Evolutionary conservation across 192 early-diverging fungal species (phyloP).

Genomic region (Diversispora epigaea): DNA sequence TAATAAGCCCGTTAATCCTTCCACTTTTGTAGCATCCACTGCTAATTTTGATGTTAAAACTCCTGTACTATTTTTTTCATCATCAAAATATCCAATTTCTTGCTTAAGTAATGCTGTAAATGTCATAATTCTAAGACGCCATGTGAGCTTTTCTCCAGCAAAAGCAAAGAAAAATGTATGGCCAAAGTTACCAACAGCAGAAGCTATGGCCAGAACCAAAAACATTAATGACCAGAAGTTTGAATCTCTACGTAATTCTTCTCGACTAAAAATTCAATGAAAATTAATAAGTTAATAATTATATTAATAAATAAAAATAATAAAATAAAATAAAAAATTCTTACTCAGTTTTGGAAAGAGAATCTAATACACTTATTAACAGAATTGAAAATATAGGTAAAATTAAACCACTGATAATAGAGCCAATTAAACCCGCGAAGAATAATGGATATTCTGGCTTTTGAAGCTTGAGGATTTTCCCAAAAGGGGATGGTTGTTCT

Average conservation of each 20-base stretch:
- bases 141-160: slow-evolving; percentile 46
- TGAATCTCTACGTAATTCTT: slow-evolving; percentile 30
- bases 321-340: slow-evolving; percentile 41
- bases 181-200: slow-evolving; percentile 35
- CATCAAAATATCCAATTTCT: slow-evolving; percentile 86
- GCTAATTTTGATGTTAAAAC: slow-evolving; percentile 81
- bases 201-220: slow-evolving; percentile 36
- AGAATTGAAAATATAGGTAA: too few species aligned
- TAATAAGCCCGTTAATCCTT: slow-evolving; percentile 15
- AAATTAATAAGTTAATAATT: slow-evolving; percentile 53
- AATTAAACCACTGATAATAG: too few species aligned
- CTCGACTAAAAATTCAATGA: neutral
- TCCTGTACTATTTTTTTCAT: slow-evolving; percentile 70
- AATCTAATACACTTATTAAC: neutral
- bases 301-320: slow-evolving; percentile 42
- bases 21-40: slow-evolving; percentile 59
- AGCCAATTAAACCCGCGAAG: too few species aligned
- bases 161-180: slow-evolving; percentile 52
- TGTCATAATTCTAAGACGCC: slow-evolving; percentile 58
- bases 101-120: slow-evolving; percentile 79
- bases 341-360: slow-evolving; percentile 8
- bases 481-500: too few species aligned
- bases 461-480: too few species aligned
- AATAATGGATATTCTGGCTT: too few species aligned
- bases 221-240: slow-evolving; percentile 41